A percentile compares a stretch with the other conserved stretches of the same genome.
Evolutionary conservation across 176 grass and related monocot genomes (phyloP).

Genomic region (Themeda triandra): DNA sequence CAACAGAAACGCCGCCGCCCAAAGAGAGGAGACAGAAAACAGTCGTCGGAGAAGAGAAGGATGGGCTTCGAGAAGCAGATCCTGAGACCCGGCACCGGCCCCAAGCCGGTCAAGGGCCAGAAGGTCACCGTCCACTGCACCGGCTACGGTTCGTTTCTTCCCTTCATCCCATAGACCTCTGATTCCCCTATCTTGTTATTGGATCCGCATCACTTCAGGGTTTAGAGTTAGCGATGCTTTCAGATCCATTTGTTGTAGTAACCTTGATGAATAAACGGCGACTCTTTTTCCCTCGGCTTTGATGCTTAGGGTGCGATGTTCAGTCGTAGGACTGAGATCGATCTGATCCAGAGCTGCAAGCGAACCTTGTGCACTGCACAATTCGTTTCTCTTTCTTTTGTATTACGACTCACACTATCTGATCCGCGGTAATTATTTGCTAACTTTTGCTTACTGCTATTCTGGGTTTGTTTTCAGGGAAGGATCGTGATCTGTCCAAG

Average conservation of each 20-base stretch:
- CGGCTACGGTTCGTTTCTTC: slow-evolving; percentile 61
- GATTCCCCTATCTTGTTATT: not conserved
- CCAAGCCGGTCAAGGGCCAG: slow-evolving; percentile 82
- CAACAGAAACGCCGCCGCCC: slow-evolving; percentile 2
- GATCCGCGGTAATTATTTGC: not conserved
- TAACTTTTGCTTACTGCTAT: slow-evolving; percentile 16
- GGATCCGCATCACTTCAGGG: not conserved
- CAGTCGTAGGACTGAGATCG: not conserved
- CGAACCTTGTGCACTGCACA: not conserved
- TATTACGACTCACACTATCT: not conserved
- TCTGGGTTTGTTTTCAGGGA: slow-evolving; percentile 48
- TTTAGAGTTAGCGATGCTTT: not conserved
- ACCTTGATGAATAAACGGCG: not conserved
- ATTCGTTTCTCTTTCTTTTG: not conserved
- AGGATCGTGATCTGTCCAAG: slow-evolving; percentile 78
- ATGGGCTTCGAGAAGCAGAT: slow-evolving; percentile 90
- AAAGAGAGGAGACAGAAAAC: not conserved
- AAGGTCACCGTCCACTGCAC: slow-evolving; percentile 98
- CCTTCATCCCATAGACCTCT: not conserved
- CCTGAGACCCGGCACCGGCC: slow-evolving; percentile 60
- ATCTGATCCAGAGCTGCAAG: not conserved
- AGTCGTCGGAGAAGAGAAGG: not conserved
- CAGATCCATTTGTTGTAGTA: not conserved
- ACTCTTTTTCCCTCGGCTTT: not conserved
- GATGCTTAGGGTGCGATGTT: not conserved